Evolutionary conservation across 805 yeast genomes (phyloP), one percentile per base, ranked within the genome.

Genomic region (Yarrowia sp.): DNA sequence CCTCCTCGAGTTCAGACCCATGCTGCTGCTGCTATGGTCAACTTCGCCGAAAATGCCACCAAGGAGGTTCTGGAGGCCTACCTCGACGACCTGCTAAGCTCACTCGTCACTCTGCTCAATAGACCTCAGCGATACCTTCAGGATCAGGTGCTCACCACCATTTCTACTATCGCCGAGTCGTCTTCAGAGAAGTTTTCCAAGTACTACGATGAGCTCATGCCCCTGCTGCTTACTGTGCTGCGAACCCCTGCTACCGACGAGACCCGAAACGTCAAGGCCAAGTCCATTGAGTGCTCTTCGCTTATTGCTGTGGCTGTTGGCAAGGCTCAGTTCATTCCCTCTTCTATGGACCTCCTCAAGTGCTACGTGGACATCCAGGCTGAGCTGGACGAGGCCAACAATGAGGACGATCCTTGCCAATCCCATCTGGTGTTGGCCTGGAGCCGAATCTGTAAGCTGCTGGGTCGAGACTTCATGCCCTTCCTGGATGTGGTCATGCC

Each of bases 11-110:
- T 95, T 28, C 98, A 93, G 78, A 90, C 97, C 0, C 99, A 95
- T 74, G 98, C 98, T 15, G 98, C 99, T 47, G 99, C 99, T 62
- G 99, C 99, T 0, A 80, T 93, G 71, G 98, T 95, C 51, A 95
- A 95, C 75, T 95, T 95, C 74, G 85, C 93, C 44, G 99, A 95
- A 76, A 91, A 89, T 68, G 97, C 98, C 1, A 79, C 90, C 6
- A 89, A 90, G 72, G 96, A 89, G 67, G 84, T 87, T 10, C 79
- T 95, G 70, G 97, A 92, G 72, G 98, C 98, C n/a, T 92, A 89
- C 72, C 81, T 95, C 72, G 99, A 95, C 74, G 85, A 82, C 69
- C 79, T 95, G 71, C 80, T 95, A 66, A 81, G 85, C 38, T 88
- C 90, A 70, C 79, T 95, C 68, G 80, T 95, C 65, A 86, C 84